Conservation (phyloP, 2,329 filamentous ascomycete species). For the Delphinella strobiligena region DNA sequence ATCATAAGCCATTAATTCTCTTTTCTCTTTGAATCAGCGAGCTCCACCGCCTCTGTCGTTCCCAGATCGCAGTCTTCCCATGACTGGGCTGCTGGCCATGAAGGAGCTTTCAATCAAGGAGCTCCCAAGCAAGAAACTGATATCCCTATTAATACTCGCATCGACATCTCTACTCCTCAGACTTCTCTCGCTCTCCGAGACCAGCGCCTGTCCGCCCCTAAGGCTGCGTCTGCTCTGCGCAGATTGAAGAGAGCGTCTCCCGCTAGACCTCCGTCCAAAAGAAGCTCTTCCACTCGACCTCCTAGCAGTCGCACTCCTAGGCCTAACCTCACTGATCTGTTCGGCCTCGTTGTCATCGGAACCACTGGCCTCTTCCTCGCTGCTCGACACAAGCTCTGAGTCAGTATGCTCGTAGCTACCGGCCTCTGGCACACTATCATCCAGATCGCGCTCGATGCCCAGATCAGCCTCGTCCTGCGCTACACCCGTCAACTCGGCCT, state of each 20-base stretch:
- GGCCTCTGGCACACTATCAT: constrained; percentile 40
- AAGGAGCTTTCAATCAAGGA: constrained; percentile 25
- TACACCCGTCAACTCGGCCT: constrained; percentile 33
- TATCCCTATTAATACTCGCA: too few species aligned
- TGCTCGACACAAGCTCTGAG: constrained; percentile 35
- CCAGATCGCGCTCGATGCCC: constrained; percentile 26
- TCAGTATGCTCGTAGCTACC: constrained; percentile 44
- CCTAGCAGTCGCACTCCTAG: too few species aligned
- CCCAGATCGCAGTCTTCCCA: constrained; percentile 9
- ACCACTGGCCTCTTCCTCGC: constrained; percentile 14
- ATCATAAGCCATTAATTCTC: not conserved
- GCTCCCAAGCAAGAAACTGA: constrained; percentile 25
- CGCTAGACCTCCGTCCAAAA: not conserved
- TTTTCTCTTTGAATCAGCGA: too few species aligned
- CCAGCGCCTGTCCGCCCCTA: constrained; percentile 7
- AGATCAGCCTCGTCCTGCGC: constrained; percentile 37
- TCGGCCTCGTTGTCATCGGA: constrained; percentile 10
- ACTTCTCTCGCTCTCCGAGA: constrained; percentile 18
- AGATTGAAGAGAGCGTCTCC: not conserved
- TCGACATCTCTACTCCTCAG: constrained; percentile 20
- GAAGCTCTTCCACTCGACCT: not conserved
- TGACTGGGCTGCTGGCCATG: constrained; percentile 23
- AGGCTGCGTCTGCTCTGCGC: not conserved
- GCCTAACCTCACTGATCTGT: constrained; percentile 3
- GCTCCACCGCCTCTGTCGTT: not conserved